These are phyloP conservation scores for Coemansia biformis DNA, from an alignment of 192 early-diverging fungal species.

Conservation along the genomic window DNA sequence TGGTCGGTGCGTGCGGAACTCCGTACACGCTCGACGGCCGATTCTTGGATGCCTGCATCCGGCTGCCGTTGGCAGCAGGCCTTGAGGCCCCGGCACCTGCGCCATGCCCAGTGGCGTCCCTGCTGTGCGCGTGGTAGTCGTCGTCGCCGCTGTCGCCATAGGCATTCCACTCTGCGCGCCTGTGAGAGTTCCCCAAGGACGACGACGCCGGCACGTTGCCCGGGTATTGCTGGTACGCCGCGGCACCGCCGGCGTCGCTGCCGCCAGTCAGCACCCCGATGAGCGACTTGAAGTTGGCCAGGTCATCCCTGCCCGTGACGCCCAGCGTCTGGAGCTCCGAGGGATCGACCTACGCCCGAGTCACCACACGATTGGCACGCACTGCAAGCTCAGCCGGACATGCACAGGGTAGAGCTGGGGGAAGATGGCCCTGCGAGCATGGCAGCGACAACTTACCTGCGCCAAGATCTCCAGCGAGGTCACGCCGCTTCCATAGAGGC, in stretches of 20 bases:
- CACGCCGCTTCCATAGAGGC: constrained; percentile 36
- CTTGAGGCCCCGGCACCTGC: constrained; percentile 8
- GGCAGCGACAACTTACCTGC: constrained; percentile 32
- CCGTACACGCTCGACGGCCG: constrained; percentile 35
- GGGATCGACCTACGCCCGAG: constrained; percentile 26
- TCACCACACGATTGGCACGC: not conserved
- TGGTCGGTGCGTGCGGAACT: constrained; percentile 16
- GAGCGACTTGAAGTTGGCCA: constrained; percentile 22
- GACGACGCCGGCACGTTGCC: constrained; percentile 4
- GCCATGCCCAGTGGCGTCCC: too few species aligned
- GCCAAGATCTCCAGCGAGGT: constrained; percentile 30
- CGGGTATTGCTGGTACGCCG: constrained; percentile 1
- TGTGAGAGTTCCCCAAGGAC: constrained; percentile 3
- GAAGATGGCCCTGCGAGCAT: too few species aligned
- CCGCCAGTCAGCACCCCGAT: constrained; percentile 3
- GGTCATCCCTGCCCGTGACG: constrained; percentile 25
- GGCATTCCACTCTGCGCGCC: too few species aligned
- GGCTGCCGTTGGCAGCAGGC: constrained; percentile 5
- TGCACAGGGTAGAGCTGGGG: too few species aligned
- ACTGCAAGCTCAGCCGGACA: too few species aligned
- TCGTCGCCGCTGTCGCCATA: constrained; percentile 37
- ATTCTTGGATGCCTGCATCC: constrained; percentile 2
- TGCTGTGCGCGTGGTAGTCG: not conserved
- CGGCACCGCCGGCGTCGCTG: not conserved
- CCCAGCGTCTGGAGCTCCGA: constrained; percentile 22